Evolutionary conservation across 495 filamentous ascomycete species (phyloP).

Genomic region (Neurospora sp.): DNA sequence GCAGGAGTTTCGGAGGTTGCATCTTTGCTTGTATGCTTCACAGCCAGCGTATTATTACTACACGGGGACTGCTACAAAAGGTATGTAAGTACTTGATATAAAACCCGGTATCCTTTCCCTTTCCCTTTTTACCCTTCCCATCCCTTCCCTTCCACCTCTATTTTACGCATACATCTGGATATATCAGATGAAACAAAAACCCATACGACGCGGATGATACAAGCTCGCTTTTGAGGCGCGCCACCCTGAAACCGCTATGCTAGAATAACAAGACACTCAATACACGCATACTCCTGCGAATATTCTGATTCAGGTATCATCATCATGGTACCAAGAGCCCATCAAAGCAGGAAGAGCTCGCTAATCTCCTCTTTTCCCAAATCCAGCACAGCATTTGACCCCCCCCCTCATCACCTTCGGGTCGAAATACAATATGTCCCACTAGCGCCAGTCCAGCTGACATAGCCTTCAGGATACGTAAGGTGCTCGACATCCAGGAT

Average conservation of each 20-base stretch:
- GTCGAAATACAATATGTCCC: conserved; percentile 83
- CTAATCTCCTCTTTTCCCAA: neutral
- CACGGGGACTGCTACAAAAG: neutral
- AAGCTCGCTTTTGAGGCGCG: neutral
- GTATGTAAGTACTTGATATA: neutral
- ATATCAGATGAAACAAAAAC: neutral
- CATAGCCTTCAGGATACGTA: conserved; percentile 69
- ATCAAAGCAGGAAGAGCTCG: neutral
- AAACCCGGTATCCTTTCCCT: neutral
- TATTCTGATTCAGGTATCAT: neutral
- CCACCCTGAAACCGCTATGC: neutral
- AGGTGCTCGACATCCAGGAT: conserved; percentile 64
- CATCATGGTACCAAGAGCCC: neutral
- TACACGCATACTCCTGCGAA: neutral
- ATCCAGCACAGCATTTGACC: neutral
- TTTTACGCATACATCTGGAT: neutral
- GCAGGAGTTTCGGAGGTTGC: neutral
- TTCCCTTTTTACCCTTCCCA: neutral
- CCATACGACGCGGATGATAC: neutral
- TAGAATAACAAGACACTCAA: neutral
- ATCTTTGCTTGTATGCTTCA: neutral
- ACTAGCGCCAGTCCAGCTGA: conserved; percentile 83
- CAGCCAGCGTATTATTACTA: neutral
- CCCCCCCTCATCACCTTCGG: conserved; percentile 45
- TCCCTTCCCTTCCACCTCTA: neutral